Evolutionary conservation across 2,329 filamentous ascomycete species (phyloP).

Genomic region (Achaetomium macrosporum): DNA sequence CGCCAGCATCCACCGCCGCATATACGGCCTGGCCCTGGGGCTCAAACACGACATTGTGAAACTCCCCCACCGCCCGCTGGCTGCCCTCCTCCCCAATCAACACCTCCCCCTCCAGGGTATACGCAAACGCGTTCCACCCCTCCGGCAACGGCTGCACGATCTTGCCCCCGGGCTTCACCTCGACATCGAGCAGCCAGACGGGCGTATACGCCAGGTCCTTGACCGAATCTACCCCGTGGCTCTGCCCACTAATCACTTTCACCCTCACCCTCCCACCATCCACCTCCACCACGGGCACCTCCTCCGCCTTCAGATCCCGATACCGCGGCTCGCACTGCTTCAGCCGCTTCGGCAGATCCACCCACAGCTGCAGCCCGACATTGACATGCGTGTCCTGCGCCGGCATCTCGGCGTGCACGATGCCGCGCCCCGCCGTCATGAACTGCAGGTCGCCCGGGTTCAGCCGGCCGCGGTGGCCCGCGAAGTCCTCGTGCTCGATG

Average conservation of each 20-base stretch:
- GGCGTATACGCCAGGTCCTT: slow-evolving; percentile 93
- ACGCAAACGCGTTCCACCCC: slow-evolving; percentile 87
- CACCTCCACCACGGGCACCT: slow-evolving; percentile 70
- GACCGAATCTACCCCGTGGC: slow-evolving; percentile 77
- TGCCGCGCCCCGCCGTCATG: slow-evolving; percentile 90
- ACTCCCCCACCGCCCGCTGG: slow-evolving; percentile 56
- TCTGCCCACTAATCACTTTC: slow-evolving; percentile 86
- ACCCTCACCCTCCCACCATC: slow-evolving; percentile 70
- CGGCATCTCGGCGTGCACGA: slow-evolving; percentile 96
- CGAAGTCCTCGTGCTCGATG: slow-evolving; percentile 89
- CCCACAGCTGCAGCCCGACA: slow-evolving; percentile 90
- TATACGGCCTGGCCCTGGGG: slow-evolving; percentile 70
- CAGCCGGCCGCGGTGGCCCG: slow-evolving; percentile 78
- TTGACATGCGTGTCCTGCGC: slow-evolving; percentile 64
- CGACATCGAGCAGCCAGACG: slow-evolving; percentile 89
- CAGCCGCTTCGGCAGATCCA: slow-evolving; percentile 74
- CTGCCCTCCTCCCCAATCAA: slow-evolving; percentile 52
- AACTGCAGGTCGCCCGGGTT: slow-evolving; percentile 88
- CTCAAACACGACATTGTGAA: slow-evolving; percentile 86
- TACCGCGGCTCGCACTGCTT: slow-evolving; percentile 91
- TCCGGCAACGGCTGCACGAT: slow-evolving; percentile 69
- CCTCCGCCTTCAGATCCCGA: slow-evolving; percentile 69
- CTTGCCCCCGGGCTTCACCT: slow-evolving; percentile 70
- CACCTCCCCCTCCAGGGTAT: slow-evolving; percentile 70
- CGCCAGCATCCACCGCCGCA: slow-evolving; percentile 61